Evolutionary conservation across 164 flowering plant genomes (phyloP).

Genomic region (Liriodendron chinense): DNA sequence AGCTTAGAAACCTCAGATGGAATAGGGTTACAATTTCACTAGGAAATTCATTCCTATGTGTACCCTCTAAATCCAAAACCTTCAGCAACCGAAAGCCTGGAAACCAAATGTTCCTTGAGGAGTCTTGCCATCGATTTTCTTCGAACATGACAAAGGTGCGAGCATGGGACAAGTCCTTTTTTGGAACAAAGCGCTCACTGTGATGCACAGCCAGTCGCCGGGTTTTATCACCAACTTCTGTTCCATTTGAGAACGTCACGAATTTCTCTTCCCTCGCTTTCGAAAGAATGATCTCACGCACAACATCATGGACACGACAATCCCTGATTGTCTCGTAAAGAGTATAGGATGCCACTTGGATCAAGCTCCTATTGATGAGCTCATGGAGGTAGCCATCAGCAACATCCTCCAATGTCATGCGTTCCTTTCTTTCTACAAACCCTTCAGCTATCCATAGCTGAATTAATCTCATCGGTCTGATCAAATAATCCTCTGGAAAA

Average conservation of each 20-base stretch:
- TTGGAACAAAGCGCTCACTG: slow-evolving; percentile 9
- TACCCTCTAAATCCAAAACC: slow-evolving; percentile 5
- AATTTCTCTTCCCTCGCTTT: slow-evolving; percentile 10
- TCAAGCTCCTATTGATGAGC: too few relatives aligned
- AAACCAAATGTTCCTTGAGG: too few relatives aligned
- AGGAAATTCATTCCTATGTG: background rate
- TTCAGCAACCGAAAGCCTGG: slow-evolving; percentile 6
- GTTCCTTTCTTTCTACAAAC: too few relatives aligned
- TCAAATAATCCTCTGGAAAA: slow-evolving; percentile 12
- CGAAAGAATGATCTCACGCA: slow-evolving; percentile 5
- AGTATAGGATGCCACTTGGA: slow-evolving; percentile 3
- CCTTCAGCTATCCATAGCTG: too few relatives aligned
- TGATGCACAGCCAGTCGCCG: slow-evolving; percentile 29
- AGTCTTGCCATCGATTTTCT: slow-evolving; percentile 10
- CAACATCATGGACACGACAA: slow-evolving; percentile 11
- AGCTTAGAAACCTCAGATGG: slow-evolving; percentile 5
- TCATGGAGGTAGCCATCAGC: slow-evolving; percentile 16
- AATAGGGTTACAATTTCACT: background rate
- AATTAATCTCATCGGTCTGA: too few relatives aligned
- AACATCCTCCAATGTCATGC: slow-evolving; percentile 8
- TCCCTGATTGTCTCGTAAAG: slow-evolving; percentile 1
- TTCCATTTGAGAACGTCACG: background rate
- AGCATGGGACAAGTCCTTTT: slow-evolving; percentile 13
- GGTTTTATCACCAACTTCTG: background rate
- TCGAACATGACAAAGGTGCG: slow-evolving; percentile 33